Evolutionary conservation across 306 rosid species (phyloP).

Genomic region (Hylodesmum podocarpum): DNA sequence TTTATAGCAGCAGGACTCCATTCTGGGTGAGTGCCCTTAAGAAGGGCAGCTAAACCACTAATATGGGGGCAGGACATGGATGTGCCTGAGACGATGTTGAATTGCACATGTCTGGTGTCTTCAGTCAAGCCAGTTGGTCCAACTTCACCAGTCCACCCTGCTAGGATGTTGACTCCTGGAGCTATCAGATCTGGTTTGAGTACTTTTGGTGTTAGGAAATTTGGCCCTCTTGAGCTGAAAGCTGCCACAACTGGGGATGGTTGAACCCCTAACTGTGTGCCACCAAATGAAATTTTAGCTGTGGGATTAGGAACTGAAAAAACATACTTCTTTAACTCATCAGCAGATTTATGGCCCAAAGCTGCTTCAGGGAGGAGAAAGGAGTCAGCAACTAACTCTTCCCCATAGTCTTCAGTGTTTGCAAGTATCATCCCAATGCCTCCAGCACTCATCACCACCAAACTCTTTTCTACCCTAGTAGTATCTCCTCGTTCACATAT

Average conservation of each 20-base stretch:
- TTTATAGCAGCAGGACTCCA: conserved; percentile 92
- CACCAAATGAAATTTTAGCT: conserved; percentile 47
- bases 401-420: conserved; percentile 64
- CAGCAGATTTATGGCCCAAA: conserved; percentile 58
- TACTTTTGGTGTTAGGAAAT: conserved; percentile 57
- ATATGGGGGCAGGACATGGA: conserved; percentile 99
- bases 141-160: conserved; percentile 76
- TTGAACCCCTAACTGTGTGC: conserved; percentile 60
- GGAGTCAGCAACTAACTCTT: conserved; percentile 69
- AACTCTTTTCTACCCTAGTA: conserved; percentile 60
- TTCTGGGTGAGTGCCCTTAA: conserved; percentile 73
- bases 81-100: conserved; percentile 85
- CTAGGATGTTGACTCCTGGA: conserved; percentile 94
- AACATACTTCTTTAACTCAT: conserved; percentile 58
- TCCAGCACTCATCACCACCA: conserved; percentile 74
- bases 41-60: conserved; percentile 77
- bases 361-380: conserved; percentile 63
- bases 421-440: conserved; percentile 82
- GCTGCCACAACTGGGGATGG: conserved; percentile 90
- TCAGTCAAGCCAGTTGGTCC: conserved; percentile 60
- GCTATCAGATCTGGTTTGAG: conserved; percentile 95
- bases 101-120: conserved; percentile 62
- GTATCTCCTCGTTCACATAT: conserved; percentile 77
- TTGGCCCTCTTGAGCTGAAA: conserved; percentile 96
- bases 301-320: conserved; percentile 54